A percentile compares a stretch with the other conserved stretches of the same genome.
Evolutionary conservation across 768 basidiomycete genomes (phyloP).

Genomic region (Tubosaeta sp.): DNA sequence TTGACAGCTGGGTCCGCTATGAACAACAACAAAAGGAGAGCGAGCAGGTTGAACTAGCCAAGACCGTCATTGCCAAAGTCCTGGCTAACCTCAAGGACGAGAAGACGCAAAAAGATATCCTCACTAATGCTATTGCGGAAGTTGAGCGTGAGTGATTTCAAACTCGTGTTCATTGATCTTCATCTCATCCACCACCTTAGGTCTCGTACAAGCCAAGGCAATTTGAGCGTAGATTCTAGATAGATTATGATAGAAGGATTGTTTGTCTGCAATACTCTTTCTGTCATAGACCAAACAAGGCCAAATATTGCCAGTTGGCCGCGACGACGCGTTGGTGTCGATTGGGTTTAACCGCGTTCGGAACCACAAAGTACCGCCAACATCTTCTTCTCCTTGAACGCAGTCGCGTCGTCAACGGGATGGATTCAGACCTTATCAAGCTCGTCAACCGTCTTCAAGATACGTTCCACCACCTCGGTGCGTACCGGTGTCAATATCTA

Average conservation of each 20-base stretch:
- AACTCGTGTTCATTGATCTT: not conserved
- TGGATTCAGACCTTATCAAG: constrained; percentile 94
- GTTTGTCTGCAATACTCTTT: constrained; percentile 4
- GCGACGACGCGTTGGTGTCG: constrained; percentile 28
- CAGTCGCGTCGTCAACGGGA: constrained; percentile 29
- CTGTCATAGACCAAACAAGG: constrained; percentile 17
- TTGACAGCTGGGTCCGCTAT: constrained; percentile 97
- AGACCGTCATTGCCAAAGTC: constrained; percentile 85
- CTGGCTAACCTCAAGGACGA: constrained; percentile 78
- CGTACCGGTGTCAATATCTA: constrained; percentile 27
- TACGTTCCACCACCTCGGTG: constrained; percentile 84
- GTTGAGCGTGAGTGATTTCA: constrained; percentile 79
- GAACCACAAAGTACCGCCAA: constrained; percentile 3
- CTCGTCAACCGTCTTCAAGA: constrained; percentile 95
- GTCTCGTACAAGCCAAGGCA: constrained; percentile 87
- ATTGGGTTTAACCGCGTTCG: constrained; percentile 16
- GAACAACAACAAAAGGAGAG: constrained; percentile 96
- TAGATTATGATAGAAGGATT: constrained; percentile 27
- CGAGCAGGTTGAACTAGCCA: constrained; percentile 90
- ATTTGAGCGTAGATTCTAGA: constrained; percentile 52
- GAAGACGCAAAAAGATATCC: constrained; percentile 84
- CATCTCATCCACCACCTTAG: constrained; percentile 36
- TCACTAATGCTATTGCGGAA: constrained; percentile 75
- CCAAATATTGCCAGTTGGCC: constrained; percentile 28
- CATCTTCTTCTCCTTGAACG: constrained; percentile 2